Conservation (phyloP, 768 basidiomycete genomes). For the Nidularia pulvinata region DNA sequence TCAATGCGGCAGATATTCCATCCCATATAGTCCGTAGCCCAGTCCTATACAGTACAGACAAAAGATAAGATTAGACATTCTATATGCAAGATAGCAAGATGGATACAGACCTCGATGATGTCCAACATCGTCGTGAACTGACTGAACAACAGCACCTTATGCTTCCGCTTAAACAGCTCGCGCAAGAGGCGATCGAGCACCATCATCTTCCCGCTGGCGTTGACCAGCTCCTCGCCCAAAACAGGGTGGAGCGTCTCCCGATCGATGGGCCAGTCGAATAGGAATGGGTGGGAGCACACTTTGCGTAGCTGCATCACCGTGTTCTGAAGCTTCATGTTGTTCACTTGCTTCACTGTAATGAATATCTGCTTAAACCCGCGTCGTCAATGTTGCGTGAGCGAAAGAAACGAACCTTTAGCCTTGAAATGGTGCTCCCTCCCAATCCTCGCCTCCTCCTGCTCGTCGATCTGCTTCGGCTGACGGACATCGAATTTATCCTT, state of each 20-base stretch:
- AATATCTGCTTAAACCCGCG: not conserved
- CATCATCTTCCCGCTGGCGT: slow-evolving; percentile 97
- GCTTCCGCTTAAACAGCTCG: slow-evolving; percentile 75
- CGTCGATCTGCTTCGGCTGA: slow-evolving; percentile 18
- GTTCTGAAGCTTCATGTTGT: slow-evolving; percentile 94
- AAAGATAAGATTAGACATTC: not conserved
- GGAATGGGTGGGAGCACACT: slow-evolving; percentile 91
- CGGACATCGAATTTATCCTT: slow-evolving; percentile 38
- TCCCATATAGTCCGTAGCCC: slow-evolving; percentile 83
- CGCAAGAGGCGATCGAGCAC: slow-evolving; percentile 85
- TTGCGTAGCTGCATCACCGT: slow-evolving; percentile 97
- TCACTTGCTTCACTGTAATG: slow-evolving; percentile 72
- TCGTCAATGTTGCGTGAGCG: not conserved
- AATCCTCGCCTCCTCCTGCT: slow-evolving; percentile 46
- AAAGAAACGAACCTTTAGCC: slow-evolving; percentile 49
- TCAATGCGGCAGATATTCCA: slow-evolving; percentile 93
- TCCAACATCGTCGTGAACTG: slow-evolving; percentile 98
- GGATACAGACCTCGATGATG: slow-evolving; percentile 73
- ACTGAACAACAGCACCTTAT: slow-evolving; percentile 87
- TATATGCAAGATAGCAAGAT: too few species aligned
- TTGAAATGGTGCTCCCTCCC: slow-evolving; percentile 59
- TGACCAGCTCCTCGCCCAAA: slow-evolving; percentile 79
- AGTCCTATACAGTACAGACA: slow-evolving; percentile 53
- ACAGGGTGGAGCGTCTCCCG: slow-evolving; percentile 57
- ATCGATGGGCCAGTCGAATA: slow-evolving; percentile 85